Percentiles rank a stretch among this genome's conserved stretches.
Evolutionary conservation across 805 yeast genomes (phyloP).

Genomic region (Pichia paraexigua): DNA sequence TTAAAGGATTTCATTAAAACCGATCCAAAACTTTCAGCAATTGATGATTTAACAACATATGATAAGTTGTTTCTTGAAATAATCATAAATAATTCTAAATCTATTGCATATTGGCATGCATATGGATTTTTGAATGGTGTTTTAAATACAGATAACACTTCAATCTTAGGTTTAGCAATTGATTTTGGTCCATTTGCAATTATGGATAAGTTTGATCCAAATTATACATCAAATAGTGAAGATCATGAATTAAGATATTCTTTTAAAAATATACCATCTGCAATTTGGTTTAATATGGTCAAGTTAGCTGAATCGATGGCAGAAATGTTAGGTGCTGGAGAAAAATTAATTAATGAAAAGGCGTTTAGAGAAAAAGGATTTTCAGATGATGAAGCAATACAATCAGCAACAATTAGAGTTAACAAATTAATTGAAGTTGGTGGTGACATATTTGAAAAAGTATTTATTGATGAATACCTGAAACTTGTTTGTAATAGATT

Average conservation of each 20-base stretch:
- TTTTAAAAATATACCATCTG: conserved; percentile 74
- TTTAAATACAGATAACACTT: conserved; percentile 87
- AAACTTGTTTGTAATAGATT: conserved; percentile 54
- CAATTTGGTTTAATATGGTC: conserved; percentile 89
- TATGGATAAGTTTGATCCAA: conserved; percentile 76
- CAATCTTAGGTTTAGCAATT: conserved; percentile 77
- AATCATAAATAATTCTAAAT: conserved; percentile 62
- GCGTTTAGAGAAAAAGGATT: conserved; percentile 32
- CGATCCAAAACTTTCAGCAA: conserved; percentile 19
- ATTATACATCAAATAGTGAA: conserved; percentile 84
- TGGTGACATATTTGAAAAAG: conserved; percentile 56
- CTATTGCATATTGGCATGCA: conserved; percentile 80
- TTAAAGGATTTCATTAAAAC: conserved; percentile 21
- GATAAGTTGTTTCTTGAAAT: conserved; percentile 67
- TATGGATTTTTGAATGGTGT: conserved; percentile 95
- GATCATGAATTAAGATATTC: conserved; percentile 67
- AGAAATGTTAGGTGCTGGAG: conserved; percentile 70
- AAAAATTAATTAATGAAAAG: conserved; percentile 38
- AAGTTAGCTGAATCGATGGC: conserved; percentile 80
- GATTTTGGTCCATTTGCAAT: conserved; percentile 96
- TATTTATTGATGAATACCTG: conserved; percentile 52
- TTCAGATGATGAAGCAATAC: conserved; percentile 42
- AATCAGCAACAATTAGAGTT: conserved; percentile 50
- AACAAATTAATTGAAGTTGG: conserved; percentile 54
- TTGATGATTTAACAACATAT: conserved; percentile 45